Conservation (phyloP, 371 early-diverging fungal species). For the Nematocida major region DNA sequence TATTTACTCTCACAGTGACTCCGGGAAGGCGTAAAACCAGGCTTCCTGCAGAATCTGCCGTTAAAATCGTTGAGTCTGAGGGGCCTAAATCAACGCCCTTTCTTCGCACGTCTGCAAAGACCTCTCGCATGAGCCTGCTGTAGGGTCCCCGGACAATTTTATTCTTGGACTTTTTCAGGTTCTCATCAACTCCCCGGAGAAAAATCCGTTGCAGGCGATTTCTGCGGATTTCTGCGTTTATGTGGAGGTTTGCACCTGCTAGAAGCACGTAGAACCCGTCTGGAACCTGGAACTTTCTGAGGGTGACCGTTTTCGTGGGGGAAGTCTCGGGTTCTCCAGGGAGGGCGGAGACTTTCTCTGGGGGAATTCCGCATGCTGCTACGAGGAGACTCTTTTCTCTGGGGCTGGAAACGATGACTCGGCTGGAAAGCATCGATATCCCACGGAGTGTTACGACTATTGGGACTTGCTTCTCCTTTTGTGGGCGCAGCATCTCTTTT, state of each 20-base stretch:
- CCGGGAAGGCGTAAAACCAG: not conserved
- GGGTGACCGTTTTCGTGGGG: not conserved
- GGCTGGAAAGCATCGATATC: slow-evolving; percentile 19
- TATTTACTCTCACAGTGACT: not conserved
- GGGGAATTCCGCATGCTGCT: slow-evolving; percentile 8
- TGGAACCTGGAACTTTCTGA: not conserved
- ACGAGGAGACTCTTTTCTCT: not conserved
- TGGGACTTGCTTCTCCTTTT: not conserved
- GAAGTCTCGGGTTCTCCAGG: not conserved
- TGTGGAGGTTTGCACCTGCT: not conserved
- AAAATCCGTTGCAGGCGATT: not conserved
- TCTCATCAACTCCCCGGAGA: slow-evolving; percentile 13
- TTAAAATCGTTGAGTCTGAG: not conserved
- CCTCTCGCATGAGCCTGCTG: slow-evolving; percentile 16
- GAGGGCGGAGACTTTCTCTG: not conserved
- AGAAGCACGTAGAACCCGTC: slow-evolving; percentile 38
- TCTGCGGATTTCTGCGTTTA: slow-evolving; percentile 14
- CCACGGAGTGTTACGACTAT: slow-evolving; percentile 13
- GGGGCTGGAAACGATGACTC: not conserved
- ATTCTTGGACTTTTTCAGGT: not conserved
- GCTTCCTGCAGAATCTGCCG: not conserved
- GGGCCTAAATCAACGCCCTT: not conserved
- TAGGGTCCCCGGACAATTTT: slow-evolving; percentile 10
- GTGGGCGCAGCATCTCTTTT: not conserved
- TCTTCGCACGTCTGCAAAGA: not conserved